Evolutionary conservation across 768 basidiomycete genomes (phyloP).

Genomic region (Calocybe gangraenosa): DNA sequence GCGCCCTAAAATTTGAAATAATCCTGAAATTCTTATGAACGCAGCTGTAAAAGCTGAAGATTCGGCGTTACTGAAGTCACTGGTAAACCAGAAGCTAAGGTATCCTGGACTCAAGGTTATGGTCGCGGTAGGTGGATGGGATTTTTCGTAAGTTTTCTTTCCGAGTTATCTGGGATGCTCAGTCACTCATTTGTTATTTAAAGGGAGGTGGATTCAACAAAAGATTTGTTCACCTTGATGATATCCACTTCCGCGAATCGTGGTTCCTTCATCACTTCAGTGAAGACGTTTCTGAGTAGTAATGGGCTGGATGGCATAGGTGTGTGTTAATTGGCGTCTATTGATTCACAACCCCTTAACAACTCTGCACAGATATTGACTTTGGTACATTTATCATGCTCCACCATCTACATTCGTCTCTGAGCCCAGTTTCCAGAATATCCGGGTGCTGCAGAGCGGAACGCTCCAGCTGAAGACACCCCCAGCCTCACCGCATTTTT

Average conservation of each 20-base stretch:
- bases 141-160: conserved; percentile 12
- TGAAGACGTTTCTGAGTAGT: conserved; percentile 7
- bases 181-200: conserved; percentile 5
- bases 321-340: too few species aligned
- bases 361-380: conserved; percentile 17
- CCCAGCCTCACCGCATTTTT: conserved; percentile 17
- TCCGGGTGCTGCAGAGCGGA: conserved; percentile 17
- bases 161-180: background rate
- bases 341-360: too few species aligned
- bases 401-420: too few species aligned
- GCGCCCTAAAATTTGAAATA: conserved; percentile 13
- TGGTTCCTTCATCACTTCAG: conserved; percentile 18
- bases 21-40: conserved; percentile 2
- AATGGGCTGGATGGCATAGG: conserved; percentile 18
- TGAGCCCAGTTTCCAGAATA: background rate
- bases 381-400: conserved; percentile 12
- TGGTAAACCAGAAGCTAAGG: conserved; percentile 10
- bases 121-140: conserved; percentile 19
- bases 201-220: conserved; percentile 9
- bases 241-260: conserved; percentile 10
- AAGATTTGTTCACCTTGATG: conserved; percentile 15
- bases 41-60: too few species aligned
- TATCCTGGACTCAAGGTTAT: conserved; percentile 13
- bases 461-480: conserved; percentile 17
- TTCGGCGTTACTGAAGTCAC: conserved; percentile 8